phyloP scores from a whole-genome alignment of 306 rosid genomes.

The Castanopsis chinensis region DNA sequence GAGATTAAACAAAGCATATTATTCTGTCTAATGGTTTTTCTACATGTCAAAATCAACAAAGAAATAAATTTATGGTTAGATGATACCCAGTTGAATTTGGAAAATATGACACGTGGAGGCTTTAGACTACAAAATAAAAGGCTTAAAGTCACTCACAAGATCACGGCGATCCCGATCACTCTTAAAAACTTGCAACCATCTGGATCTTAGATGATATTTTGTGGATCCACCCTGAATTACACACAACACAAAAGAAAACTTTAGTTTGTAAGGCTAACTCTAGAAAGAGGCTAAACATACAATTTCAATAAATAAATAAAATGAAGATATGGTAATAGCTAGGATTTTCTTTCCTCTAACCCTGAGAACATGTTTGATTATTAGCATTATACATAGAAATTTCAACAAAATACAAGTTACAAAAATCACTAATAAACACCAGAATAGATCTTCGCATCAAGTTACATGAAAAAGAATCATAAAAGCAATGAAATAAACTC shows the following conservation, averaged over 20 bases:
- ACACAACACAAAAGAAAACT: conserved; percentile 29
- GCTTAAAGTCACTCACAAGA: conserved; percentile 53
- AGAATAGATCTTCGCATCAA: too few relatives aligned
- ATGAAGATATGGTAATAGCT: neutral
- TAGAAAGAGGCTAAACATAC: neutral
- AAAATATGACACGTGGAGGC: neutral
- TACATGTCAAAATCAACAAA: neutral
- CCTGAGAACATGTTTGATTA: neutral
- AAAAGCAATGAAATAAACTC: neutral
- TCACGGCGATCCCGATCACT: conserved; percentile 95
- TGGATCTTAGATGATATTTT: conserved; percentile 80
- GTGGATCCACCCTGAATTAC: conserved; percentile 83
- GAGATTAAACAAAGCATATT: neutral
- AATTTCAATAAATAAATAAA: neutral
- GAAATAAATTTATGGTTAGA: neutral
- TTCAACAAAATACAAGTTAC: neutral
- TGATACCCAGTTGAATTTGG: neutral
- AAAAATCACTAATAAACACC: neutral
- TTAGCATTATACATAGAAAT: neutral
- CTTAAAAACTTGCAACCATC: conserved; percentile 89
- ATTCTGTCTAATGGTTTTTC: neutral
- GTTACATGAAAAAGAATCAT: too few relatives aligned
- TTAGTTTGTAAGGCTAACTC: conserved; percentile 5
- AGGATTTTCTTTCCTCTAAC: neutral
- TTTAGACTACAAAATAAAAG: conserved; percentile 14